Percentiles rank a stretch among this genome's conserved stretches.
Conservation (phyloP, 805 yeast genomes). For the Komagataella mondaviorum region DNA sequence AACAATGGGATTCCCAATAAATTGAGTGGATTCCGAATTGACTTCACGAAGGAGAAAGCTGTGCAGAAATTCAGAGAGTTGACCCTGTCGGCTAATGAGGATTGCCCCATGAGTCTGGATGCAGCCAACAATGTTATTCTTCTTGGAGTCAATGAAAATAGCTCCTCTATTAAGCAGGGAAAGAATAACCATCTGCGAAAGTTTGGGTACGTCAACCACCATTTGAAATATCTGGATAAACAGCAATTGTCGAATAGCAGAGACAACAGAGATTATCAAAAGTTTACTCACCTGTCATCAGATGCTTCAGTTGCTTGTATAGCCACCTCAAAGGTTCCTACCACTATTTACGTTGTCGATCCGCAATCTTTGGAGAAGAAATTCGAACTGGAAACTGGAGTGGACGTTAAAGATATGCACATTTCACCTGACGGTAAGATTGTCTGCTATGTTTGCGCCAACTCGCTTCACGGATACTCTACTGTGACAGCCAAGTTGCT, state of each 20-base stretch:
- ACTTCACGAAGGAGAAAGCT: conserved; percentile 18
- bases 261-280: conserved; percentile 46
- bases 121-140: conserved; percentile 38
- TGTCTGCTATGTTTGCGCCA: conserved; percentile 48
- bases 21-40: conserved; percentile 44
- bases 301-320: conserved; percentile 55
- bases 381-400: conserved; percentile 36
- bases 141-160: conserved; percentile 66
- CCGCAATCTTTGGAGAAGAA: conserved; percentile 38
- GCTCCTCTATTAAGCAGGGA: conserved; percentile 42
- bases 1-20: conserved; percentile 81
- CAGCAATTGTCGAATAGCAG: conserved; percentile 41
- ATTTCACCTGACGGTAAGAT: conserved; percentile 56
- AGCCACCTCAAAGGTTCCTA: conserved; percentile 55
- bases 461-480: conserved; percentile 36
- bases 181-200: conserved; percentile 63
- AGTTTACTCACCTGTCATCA: conserved; percentile 40
- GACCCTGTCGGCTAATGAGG: conserved; percentile 49
- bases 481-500: conserved; percentile 30
- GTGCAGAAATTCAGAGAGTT: conserved; percentile 50
- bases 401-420: conserved; percentile 50
- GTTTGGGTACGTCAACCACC: conserved; percentile 44
- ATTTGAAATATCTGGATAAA: conserved; percentile 43
- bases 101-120: conserved; percentile 80
- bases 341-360: conserved; percentile 48